Conservation (phyloP, 2,329 filamentous ascomycete genomes). For the Nemania sp. region DNA sequence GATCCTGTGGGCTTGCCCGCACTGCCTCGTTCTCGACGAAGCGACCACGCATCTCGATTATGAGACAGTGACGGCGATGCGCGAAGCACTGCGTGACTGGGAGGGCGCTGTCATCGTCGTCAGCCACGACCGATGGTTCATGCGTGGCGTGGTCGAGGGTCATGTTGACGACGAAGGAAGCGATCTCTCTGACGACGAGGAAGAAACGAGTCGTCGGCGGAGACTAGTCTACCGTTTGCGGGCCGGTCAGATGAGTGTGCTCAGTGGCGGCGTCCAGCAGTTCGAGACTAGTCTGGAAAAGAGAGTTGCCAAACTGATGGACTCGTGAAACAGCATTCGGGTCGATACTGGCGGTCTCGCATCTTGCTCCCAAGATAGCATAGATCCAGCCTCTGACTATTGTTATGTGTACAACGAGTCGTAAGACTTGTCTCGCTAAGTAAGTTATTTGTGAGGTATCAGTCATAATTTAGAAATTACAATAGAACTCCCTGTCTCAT, state of each 20-base stretch:
- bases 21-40: conserved; percentile 82
- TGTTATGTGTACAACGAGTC: not conserved
- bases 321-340: conserved; percentile 20
- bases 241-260: conserved; percentile 64
- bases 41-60: conserved; percentile 89
- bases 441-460: not conserved
- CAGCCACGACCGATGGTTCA: conserved; percentile 85
- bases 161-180: conserved; percentile 55
- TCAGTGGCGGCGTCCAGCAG: conserved; percentile 71
- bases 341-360: not conserved
- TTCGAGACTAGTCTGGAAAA: conserved; percentile 60
- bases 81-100: conserved; percentile 74
- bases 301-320: conserved; percentile 43
- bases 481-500: not conserved
- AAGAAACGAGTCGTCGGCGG: conserved; percentile 59
- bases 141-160: conserved; percentile 78
- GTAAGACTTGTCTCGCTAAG: not conserved
- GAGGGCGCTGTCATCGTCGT: conserved; percentile 81
- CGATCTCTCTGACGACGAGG: conserved; percentile 59
- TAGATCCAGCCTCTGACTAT: too few species aligned
- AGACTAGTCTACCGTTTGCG: conserved; percentile 71
- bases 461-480: conserved; percentile 5
- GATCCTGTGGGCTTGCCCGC: conserved; percentile 75
- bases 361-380: not conserved
- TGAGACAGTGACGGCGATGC: conserved; percentile 79